Conservation (phyloP, 2,329 filamentous ascomycete species). For the Rhynchosporium agropyri region DNA sequence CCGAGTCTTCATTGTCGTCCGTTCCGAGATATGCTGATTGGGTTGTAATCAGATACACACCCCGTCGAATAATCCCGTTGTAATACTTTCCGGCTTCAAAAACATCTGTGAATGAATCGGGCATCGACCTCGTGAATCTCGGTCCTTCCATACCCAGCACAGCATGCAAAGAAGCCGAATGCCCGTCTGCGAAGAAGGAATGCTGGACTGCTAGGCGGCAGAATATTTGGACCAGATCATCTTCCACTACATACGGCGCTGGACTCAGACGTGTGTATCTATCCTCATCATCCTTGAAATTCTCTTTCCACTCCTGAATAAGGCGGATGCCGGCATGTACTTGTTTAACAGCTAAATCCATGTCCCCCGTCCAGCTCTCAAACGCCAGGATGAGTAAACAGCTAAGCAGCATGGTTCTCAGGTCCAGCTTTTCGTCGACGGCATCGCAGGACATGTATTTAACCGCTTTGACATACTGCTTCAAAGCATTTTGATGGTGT, state of each 20-base stretch:
- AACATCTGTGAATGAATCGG: slow-evolving; percentile 20
- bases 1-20: slow-evolving; percentile 21
- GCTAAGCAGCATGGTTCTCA: slow-evolving; percentile 45
- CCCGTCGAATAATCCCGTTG: slow-evolving; percentile 28
- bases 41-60: slow-evolving; percentile 28
- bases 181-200: slow-evolving; percentile 28
- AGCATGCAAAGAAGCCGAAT: slow-evolving; percentile 22
- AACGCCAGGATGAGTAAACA: slow-evolving; percentile 52
- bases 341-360: slow-evolving; percentile 30
- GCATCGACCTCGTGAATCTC: slow-evolving; percentile 27
- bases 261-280: slow-evolving; percentile 22
- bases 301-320: slow-evolving; percentile 40
- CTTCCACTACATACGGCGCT: slow-evolving; percentile 26
- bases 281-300: slow-evolving; percentile 21
- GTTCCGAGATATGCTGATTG: slow-evolving; percentile 23
- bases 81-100: slow-evolving; percentile 30
- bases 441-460: slow-evolving; percentile 30
- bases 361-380: slow-evolving; percentile 55
- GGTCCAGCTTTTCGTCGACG: slow-evolving; percentile 45
- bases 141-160: slow-evolving; percentile 27
- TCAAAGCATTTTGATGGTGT: slow-evolving; percentile 31
- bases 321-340: slow-evolving; percentile 30
- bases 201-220: slow-evolving; percentile 28
- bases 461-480: slow-evolving; percentile 29
- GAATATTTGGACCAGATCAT: slow-evolving; percentile 29